Evolutionary conservation across 805 yeast species (phyloP).

Genomic region (Barnettozyma californica): DNA sequence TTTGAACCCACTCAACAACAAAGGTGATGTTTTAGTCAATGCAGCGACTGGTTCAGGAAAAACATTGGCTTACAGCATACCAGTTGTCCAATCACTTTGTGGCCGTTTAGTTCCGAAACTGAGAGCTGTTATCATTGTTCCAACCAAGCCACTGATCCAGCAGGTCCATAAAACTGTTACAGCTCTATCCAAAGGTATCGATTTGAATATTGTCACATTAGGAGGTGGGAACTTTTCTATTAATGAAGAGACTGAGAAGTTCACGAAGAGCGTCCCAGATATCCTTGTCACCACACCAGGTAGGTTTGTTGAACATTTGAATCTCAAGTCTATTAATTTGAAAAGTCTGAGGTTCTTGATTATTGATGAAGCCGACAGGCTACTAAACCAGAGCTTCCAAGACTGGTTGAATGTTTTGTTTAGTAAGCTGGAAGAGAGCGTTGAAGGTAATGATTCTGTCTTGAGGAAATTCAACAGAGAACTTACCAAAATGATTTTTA

Average conservation of each 20-base stretch:
- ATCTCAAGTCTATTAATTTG: slow-evolving; percentile 37
- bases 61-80: slow-evolving; percentile 82
- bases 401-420: slow-evolving; percentile 74
- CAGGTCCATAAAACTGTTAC: slow-evolving; percentile 73
- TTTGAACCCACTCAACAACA: slow-evolving; percentile 22
- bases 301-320: slow-evolving; percentile 71
- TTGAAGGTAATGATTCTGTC: slow-evolving; percentile 28
- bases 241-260: slow-evolving; percentile 54
- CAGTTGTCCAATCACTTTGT: slow-evolving; percentile 66
- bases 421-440: slow-evolving; percentile 22
- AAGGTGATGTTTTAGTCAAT: slow-evolving; percentile 80
- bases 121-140: slow-evolving; percentile 76
- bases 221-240: slow-evolving; percentile 47
- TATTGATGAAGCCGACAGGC: slow-evolving; percentile 78
- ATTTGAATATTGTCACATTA: slow-evolving; percentile 56
- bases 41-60: slow-evolving; percentile 97
- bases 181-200: slow-evolving; percentile 59
- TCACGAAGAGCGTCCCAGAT: slow-evolving; percentile 51
- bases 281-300: slow-evolving; percentile 73
- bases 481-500: slow-evolving; percentile 69
- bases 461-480: slow-evolving; percentile 21
- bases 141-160: slow-evolving; percentile 80
- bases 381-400: slow-evolving; percentile 85
- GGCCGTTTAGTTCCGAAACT: slow-evolving; percentile 63
- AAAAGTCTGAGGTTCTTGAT: slow-evolving; percentile 55